Base-by-base conservation (phyloP, 495 filamentous ascomycete species). In the Lepraria neglecta region DNA sequence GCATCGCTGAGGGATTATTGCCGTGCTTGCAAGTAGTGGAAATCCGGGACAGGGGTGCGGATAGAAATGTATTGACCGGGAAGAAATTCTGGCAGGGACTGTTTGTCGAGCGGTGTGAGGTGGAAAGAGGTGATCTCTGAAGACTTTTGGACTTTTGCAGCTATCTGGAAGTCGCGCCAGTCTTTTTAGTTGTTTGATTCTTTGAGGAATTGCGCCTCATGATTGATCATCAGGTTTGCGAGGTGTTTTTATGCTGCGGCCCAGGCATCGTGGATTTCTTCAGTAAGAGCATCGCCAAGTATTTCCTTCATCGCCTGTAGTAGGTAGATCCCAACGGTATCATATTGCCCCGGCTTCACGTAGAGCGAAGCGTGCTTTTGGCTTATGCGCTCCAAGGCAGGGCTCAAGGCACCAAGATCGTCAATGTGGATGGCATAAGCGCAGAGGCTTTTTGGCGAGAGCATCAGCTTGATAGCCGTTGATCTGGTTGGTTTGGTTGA, bases 281-380 rank as follows among this genome's bases (percentile, higher is more conserved):
- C 73, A 0, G 86, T 89, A 44, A 86, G 78, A 9, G 86, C 87
- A 21, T 80, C 78, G 14, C 86, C 85, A 1, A 90, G 79, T 0
- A 90, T 84, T 53, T 80, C 68, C 55, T 80, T 80, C 75, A 91
- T 87, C 35, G 86, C 84, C 54, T 78, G 80, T 56, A 91, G 77
- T 9, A 90, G 80, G 72, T 82, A 78, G 65, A 78, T 79, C 58
- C 83, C 87, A 33, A 91, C 87, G 54, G 87, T 80, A 48, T 79
- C 68, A 74, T 90, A 90, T 61, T 87, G 80, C 9, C 80, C 84
- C 27, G 87, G 81, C 59, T 79, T 72, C 65, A 91, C 83, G 71
- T 83, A 83, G 35, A 90, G 80, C 0, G 83, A 87, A 47, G 82
- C 87, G 64, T 91, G 87, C 72, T 89, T 90, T 71, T 87, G 79